Percentiles rank a stretch among this genome's conserved stretches.
phyloP scores from a whole-genome alignment of 2,329 filamentous ascomycete genomes.

The Aspergillus tubingensis region DNA sequence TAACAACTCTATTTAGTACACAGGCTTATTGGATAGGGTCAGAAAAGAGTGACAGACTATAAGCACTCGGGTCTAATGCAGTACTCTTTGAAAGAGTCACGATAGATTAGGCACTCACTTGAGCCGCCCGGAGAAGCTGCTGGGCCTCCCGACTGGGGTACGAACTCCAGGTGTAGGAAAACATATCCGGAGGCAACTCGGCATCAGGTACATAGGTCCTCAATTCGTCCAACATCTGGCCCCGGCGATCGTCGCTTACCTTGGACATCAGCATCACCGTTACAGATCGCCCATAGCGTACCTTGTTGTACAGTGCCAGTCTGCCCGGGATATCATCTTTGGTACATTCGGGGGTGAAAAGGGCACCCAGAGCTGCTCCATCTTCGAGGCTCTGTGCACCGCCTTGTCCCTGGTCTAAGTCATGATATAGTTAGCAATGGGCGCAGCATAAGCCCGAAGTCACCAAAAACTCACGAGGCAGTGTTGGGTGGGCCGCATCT shows the following conservation, averaged over 20 bases:
- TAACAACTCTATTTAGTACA: too few species aligned
- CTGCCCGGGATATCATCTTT: slow-evolving; percentile 13
- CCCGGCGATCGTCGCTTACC: slow-evolving; percentile 13
- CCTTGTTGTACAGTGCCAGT: slow-evolving; percentile 21
- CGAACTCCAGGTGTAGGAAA: slow-evolving; percentile 13
- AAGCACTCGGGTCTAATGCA: too few species aligned
- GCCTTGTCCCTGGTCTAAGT: slow-evolving; percentile 43
- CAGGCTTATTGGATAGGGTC: too few species aligned
- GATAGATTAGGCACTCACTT: not conserved
- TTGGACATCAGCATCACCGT: slow-evolving; percentile 28
- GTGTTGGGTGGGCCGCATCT: slow-evolving; percentile 25
- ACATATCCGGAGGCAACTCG: slow-evolving; percentile 13
- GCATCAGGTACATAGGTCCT: slow-evolving; percentile 17
- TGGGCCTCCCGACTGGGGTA: slow-evolving; percentile 10
- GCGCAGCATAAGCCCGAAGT: not conserved
- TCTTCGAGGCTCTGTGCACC: slow-evolving; percentile 43
- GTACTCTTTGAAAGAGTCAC: too few species aligned
- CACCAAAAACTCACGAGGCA: slow-evolving; percentile 16
- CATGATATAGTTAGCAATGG: slow-evolving; percentile 10
- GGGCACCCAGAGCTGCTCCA: slow-evolving; percentile 34
- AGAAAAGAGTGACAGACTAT: too few species aligned
- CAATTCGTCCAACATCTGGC: slow-evolving; percentile 18
- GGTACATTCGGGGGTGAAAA: slow-evolving; percentile 26
- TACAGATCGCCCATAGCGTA: slow-evolving; percentile 18
- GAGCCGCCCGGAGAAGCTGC: not conserved